A percentile compares a stretch with the other conserved stretches of the same genome.
Conservation (phyloP, 345 rosid species). For the Heritiera fomes region DNA sequence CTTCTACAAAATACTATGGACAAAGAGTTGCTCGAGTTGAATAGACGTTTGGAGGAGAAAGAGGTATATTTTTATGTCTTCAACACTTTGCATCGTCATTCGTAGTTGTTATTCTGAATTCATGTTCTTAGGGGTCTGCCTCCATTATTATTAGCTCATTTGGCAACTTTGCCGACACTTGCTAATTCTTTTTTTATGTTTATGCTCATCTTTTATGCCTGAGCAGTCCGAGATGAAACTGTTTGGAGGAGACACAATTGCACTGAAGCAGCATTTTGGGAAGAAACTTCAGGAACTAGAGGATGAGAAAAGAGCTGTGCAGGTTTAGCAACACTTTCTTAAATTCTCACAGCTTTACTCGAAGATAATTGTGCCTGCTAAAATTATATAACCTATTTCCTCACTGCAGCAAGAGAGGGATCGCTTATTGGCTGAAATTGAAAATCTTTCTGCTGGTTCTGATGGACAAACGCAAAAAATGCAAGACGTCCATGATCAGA, state of each 20-base stretch:
- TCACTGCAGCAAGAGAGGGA: conserved; percentile 86
- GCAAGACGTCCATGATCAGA: conserved; percentile 84
- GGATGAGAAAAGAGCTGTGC: conserved; percentile 87
- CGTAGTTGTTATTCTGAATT: conserved; percentile 6
- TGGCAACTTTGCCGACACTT: not conserved
- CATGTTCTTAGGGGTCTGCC: not conserved
- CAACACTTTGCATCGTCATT: conserved; percentile 3
- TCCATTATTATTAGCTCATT: not conserved
- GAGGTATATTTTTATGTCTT: conserved; percentile 59
- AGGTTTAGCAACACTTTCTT: conserved; percentile 46
- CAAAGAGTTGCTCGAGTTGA: conserved; percentile 87
- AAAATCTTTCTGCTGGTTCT: conserved; percentile 71
- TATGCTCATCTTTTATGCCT: conserved; percentile 15
- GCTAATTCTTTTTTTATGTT: conserved; percentile 11
- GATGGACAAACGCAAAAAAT: conserved; percentile 86
- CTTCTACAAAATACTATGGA: conserved; percentile 89
- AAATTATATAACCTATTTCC: conserved; percentile 18
- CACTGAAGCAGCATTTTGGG: conserved; percentile 91
- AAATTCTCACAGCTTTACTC: not conserved
- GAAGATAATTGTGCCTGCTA: conserved; percentile 6
- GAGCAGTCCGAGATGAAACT: conserved; percentile 93
- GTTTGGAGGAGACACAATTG: conserved; percentile 71
- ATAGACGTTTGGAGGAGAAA: conserved; percentile 88
- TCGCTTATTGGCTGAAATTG: conserved; percentile 80
- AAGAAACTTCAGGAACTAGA: conserved; percentile 89